These are phyloP conservation scores for Macrolepiota dolichaula DNA, from an alignment of 768 basidiomycete species.

Conservation along the genomic window DNA sequence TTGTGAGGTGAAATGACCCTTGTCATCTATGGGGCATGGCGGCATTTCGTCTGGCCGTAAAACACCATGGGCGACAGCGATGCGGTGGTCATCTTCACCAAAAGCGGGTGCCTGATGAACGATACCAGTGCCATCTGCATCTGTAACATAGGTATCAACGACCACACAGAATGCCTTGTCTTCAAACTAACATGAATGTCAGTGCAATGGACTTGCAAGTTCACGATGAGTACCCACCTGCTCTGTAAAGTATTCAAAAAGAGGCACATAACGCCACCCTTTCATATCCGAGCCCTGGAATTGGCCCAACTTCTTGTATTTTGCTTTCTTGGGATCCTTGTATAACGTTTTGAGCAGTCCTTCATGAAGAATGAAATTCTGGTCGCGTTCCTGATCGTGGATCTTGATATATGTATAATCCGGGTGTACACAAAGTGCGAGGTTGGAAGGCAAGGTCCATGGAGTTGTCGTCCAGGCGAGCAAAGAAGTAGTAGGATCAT, in stretches of 20 bases:
- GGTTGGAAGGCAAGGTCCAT: conserved; percentile 96
- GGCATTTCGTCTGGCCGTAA: conserved; percentile 89
- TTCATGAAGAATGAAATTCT: conserved; percentile 92
- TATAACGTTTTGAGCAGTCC: conserved; percentile 82
- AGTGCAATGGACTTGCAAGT: not conserved
- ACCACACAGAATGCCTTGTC: conserved; percentile 90
- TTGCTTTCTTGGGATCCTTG: conserved; percentile 97
- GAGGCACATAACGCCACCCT: conserved; percentile 91
- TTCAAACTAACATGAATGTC: conserved; percentile 61
- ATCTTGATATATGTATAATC: conserved; percentile 97
- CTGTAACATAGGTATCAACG: conserved; percentile 90
- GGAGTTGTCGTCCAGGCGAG: conserved; percentile 99
- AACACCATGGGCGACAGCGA: conserved; percentile 81
- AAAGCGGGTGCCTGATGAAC: conserved; percentile 99
- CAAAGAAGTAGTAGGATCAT: conserved; percentile 86
- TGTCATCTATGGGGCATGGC: conserved; percentile 93
- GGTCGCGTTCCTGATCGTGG: conserved; percentile 80
- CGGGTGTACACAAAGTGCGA: conserved; percentile 94
- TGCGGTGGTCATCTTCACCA: conserved; percentile 97
- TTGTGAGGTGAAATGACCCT: conserved; percentile 81
- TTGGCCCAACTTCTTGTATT: conserved; percentile 85
- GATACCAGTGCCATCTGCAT: conserved; percentile 92
- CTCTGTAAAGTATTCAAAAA: conserved; percentile 97
- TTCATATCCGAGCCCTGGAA: conserved; percentile 93
- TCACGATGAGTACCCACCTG: conserved; percentile 45